Conservation (phyloP, 2,329 filamentous ascomycete genomes). For the Nemania sp. region DNA sequence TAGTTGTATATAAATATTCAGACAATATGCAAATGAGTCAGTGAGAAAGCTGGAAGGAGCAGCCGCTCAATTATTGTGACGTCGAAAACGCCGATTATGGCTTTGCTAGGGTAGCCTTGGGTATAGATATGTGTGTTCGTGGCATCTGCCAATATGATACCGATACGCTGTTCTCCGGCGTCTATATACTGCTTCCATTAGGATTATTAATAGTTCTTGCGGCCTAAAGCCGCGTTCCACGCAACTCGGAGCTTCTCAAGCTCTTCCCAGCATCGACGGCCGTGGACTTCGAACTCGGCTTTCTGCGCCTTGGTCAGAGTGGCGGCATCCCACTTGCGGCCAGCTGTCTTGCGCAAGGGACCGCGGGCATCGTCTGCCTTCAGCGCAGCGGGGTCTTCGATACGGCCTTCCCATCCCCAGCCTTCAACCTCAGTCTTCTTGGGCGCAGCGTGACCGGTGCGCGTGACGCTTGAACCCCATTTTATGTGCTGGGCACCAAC, state of each 20-base stretch:
- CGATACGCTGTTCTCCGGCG: no score
- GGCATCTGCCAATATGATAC: no score
- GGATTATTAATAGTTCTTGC: background rate
- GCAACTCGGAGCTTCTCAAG: conserved; percentile 71
- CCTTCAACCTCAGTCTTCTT: conserved; percentile 82
- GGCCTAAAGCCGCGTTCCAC: conserved; percentile 60
- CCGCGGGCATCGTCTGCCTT: conserved; percentile 51
- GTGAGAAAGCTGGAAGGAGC: no score
- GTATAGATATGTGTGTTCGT: no score
- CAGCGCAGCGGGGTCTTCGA: conserved; percentile 51
- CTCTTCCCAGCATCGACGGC: conserved; percentile 64
- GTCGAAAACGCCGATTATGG: no score
- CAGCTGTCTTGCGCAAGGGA: conserved; percentile 55
- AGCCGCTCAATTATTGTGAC: no score
- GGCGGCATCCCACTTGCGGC: conserved; percentile 60
- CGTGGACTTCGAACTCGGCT: conserved; percentile 64
- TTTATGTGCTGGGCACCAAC: conserved; percentile 63
- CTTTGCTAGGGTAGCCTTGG: no score
- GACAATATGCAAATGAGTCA: no score
- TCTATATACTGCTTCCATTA: background rate
- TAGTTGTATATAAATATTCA: no score
- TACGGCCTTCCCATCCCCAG: conserved; percentile 73
- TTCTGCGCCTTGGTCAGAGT: conserved; percentile 64
- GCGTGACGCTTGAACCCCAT: conserved; percentile 78
- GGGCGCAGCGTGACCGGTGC: conserved; percentile 60